Evolutionary conservation across 495 filamentous ascomycete genomes (phyloP), one percentile per base, ranked within the genome.

Genomic region (Hamigera avellanea): DNA sequence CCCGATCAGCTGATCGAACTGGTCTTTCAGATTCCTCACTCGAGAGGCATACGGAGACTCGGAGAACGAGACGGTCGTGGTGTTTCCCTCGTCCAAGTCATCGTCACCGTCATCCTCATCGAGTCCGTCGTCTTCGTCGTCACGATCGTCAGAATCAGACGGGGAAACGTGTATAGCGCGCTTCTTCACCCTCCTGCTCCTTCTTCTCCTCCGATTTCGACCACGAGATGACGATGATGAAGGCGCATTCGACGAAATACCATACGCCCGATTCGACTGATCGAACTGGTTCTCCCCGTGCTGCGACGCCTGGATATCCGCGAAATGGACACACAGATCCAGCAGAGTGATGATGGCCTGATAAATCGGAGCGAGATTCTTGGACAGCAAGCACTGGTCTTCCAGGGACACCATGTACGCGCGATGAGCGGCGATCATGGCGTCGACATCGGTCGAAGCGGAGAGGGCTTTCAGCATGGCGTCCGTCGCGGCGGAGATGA

Each of bases 401-500:
- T 77, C 60, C 6, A 87, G 50, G 7, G 67, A 64, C 21, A 62
- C 61, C 29, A 83, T 62, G 45, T 80, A 93, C 1, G 48, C 44
- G 7, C 67, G 53, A 51, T 95, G 87, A 0, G 78, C 72, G 13
- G 57, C 53, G 12, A 86, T 72, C 83, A 95, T 93, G 5, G 70
- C 71, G 47, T 94, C 85, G 3, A 95, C 74, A 46, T 93, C 87
- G 19, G 72, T 67, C 0, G 86, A 73, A 15, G 56, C 59, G 13
- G 52, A 49, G 26, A 95, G 62, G 2, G 63, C 52, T 10, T 48
- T 54, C 9, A 57, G 56, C 52, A 95, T 62, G 10, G 59, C 53
- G 14, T 52, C 45, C 0, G 64, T 72, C 27, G 72, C 64, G 0
- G 73, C 74, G 3, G 64, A 69, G 4, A 94, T 62, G 3, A 89